Evolutionary conservation across 305 asterid species (phyloP), one percentile per base, ranked within the genome.

Genomic region (Fraxinus angustifolia): DNA sequence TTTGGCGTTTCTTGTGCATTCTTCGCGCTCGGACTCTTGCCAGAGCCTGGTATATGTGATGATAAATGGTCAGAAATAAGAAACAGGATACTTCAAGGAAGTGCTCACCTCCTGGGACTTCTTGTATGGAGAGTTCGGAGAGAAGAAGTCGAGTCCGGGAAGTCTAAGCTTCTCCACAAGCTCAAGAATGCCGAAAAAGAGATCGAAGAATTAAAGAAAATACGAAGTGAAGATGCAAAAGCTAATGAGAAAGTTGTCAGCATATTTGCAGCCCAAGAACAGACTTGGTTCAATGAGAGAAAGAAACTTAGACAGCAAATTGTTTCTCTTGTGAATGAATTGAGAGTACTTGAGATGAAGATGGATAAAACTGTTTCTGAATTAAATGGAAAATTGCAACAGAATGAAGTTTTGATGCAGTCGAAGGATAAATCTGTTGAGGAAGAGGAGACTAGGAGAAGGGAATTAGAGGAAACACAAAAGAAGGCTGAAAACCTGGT

Each of bases 211-310:
- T 67, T 95, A 81, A 93, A 90, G 91, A 91, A 80, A 79, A 58
- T 87, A 78, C 79, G 99, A 83, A 92, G 91, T 23, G 97, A 95
- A 81, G 99, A 91, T 38, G 98, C 94, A 4, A 95, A 85, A 82
- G 99, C 99, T 21, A 95, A 95, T 67, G 97, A 88, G 90, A 91
- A 90, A 84, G 98, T 93, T 14, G 90, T 92, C 16, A 78, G 95
- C 72, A 95, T 95, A 79, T 88, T 92, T 76, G 93, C 99, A 16
- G 87, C 97, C 11, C 87, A 97, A 30, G 98, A 95, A 53, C 99
- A 95, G 82, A 81, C 87, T 80, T 93, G 97, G 98, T 85, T 90
- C 21, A 85, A 79, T 31, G 99, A 95, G 83, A 91, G 97, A 78
- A 90, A 81, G 90, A 90, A 83, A 76, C 94, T 95, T 45, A 87